A percentile compares a stretch with the other conserved stretches of the same genome.
phyloP scores from a whole-genome alignment of 2,329 filamentous ascomycete genomes.

The Xylariaceae sp. region DNA sequence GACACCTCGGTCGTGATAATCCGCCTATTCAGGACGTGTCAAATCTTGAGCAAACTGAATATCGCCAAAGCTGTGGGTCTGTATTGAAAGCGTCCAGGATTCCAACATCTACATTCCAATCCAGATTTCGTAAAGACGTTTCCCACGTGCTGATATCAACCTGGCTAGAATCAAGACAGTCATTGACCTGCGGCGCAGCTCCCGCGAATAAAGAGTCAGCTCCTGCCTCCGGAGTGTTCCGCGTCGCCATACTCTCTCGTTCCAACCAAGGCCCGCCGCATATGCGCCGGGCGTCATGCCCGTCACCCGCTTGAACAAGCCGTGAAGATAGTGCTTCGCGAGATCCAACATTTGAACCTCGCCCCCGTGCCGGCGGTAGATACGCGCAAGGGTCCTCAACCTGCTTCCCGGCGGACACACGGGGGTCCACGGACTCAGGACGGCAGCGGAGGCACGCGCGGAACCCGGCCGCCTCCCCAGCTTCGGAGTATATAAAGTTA shows the following conservation, averaged over 20 bases:
- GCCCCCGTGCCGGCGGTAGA: conserved; percentile 11
- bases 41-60: not conserved
- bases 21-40: not conserved
- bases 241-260: not conserved
- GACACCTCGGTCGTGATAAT: not conserved
- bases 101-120: not conserved
- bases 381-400: conserved; percentile 11
- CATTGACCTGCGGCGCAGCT: not conserved
- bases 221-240: not conserved
- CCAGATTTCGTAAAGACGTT: not conserved
- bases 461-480: conserved; percentile 24
- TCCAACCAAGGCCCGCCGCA: conserved; percentile 3
- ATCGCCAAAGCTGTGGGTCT: not conserved
- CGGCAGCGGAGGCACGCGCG: conserved; percentile 22
- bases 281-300: conserved; percentile 18
- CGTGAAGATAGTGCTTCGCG: conserved; percentile 17
- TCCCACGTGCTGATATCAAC: not conserved
- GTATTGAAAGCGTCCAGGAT: not conserved
- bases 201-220: not conserved
- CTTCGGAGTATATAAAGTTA: no score
- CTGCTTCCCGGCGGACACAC: conserved; percentile 8
- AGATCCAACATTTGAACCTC: conserved; percentile 11
- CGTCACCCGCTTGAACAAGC: conserved; percentile 17
- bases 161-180: not conserved
- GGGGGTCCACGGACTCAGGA: conserved; percentile 13